phyloP scores from a whole-genome alignment of 1,139 yeast species.

The Wickerhamomyces sp. region DNA sequence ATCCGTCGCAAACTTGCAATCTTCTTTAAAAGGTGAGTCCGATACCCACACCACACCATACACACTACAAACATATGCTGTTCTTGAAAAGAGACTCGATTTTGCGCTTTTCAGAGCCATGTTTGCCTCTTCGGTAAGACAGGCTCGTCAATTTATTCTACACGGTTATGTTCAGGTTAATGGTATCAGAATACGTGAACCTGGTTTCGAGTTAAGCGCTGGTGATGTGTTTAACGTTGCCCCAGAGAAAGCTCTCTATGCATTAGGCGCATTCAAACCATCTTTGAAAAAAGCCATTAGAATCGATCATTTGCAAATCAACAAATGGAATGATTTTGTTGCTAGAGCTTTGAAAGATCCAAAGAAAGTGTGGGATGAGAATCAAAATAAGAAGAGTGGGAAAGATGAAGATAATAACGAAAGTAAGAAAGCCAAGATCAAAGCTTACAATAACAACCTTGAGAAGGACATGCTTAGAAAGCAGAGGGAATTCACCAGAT shows the following conservation, averaged over 20 bases:
- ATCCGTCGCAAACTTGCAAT: slow-evolving; percentile 81
- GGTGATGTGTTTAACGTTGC: slow-evolving; percentile 86
- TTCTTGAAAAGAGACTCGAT: slow-evolving; percentile 83
- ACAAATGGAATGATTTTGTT: slow-evolving; percentile 72
- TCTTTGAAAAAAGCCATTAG: slow-evolving; percentile 60
- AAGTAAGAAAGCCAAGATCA: slow-evolving; percentile 23
- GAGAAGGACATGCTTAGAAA: slow-evolving; percentile 23
- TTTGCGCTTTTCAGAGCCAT: slow-evolving; percentile 84
- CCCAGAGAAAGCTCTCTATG: slow-evolving; percentile 81
- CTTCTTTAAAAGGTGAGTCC: slow-evolving; percentile 59
- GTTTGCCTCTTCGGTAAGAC: slow-evolving; percentile 92
- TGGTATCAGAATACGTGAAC: slow-evolving; percentile 71
- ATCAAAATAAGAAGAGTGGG: slow-evolving; percentile 26
- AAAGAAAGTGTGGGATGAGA: slow-evolving; percentile 51
- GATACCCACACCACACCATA: slow-evolving; percentile 59
- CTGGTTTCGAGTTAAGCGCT: slow-evolving; percentile 69
- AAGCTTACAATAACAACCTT: slow-evolving; percentile 23
- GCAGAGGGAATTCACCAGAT: slow-evolving; percentile 21
- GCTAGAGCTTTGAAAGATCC: slow-evolving; percentile 44
- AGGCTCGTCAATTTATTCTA: slow-evolving; percentile 83
- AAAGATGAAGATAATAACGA: slow-evolving; percentile 20
- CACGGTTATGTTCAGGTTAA: slow-evolving; percentile 84
- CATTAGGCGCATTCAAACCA: slow-evolving; percentile 84
- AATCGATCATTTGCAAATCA: slow-evolving; percentile 65
- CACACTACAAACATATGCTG: slow-evolving; percentile 83